Evolutionary conservation across 1,284 basidiomycete genomes (phyloP), one percentile per base, ranked within the genome.

Genomic region (Fomitopsis pinicola): DNA sequence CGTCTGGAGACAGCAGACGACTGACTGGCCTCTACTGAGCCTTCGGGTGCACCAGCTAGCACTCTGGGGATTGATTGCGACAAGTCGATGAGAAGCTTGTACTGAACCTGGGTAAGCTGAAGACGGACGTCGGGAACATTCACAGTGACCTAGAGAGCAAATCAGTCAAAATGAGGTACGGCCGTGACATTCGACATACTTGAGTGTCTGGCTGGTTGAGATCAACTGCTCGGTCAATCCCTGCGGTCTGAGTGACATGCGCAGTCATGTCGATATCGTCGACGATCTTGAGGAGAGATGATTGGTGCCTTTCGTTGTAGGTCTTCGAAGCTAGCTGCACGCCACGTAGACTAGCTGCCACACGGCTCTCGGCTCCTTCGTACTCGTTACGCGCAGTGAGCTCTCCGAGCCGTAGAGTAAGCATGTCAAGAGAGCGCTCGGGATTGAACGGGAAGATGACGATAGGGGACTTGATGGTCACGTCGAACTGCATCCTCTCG

Each of bases 381-480:
- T 91, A 95, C 19, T 80, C 77, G 74, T 99, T 99, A 63, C 82
- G 85, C 35, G 94, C 95, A 42, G 82, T 83, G 58, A 99, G 91
- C 75, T 98, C 94, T 61, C 97, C 97, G 0, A 99, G 84, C 58
- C 92, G 85, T 75, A 97, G 84, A 3, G 90, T 83, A 55, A 99
- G 80, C 35, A 82, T 79, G 73, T 98, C 93, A 2, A 77, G 76
- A 6, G 89, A 88, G 8, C 72, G 75, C 17, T 81, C 73, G 4
- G 90, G 82, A 68, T 93, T 82, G 12, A 87, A 84, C 5, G 97
- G 97, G 67, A 99, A 88, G 22, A 98, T 81, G 46, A 99, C 77
- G 67, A 99, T 98, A 0, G 97, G 97, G 0, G 96, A 92, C 76
- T 95, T 94, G 73, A 99, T 82, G 42, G 90, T 86, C 33, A 99